Evolutionary conservation across 768 basidiomycete species (phyloP), one percentile per base, ranked within the genome.

Genomic region (Boletellus ananas): DNA sequence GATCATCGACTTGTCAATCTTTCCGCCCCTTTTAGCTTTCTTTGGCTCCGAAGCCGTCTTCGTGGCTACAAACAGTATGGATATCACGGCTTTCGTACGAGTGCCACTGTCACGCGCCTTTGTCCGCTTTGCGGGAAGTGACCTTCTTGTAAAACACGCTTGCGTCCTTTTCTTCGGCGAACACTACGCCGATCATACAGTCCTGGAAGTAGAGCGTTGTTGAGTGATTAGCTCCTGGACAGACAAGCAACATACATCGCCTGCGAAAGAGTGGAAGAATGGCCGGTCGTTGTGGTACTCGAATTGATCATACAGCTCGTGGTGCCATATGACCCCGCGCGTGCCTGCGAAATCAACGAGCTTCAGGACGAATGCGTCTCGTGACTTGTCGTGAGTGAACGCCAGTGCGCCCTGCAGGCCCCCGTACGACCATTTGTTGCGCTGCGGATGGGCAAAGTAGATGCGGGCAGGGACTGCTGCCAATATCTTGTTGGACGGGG

Each of bases 1-100:
- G 43, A 98, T 97, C 76, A 87, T 80, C 1, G 90, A 87, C 68
- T 96, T 97, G 73, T 95, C 87, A 50, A 97, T 89, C 67, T 84
- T 87, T 41, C 90, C 87, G 7, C 81, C 80, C 55, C 83, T 84
- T 43, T 71, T 64, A 3, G 69, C 56, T 49, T 79, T 81, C 70
- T 82, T 84, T 64, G 82, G 82, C 45, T 76, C 74, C 8, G 69
- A 44, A 0, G 75, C 67, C 12, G 73, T 58, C 71, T 84, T 86
- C 3, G 76, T 71, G 71, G 69, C 63, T 58, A 33, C 33, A 37
- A 48, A 33, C 33, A 6, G 18, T 9, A 50, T 63, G 31, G 59
- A 48, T 27, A 49, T 11, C 2, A 23, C 31, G 16, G 43, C 6
- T n/a, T 25, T 13, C 43, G 7, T 4, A 14, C 31, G 6, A 25